Base-by-base conservation (phyloP, 805 yeast species). In the Kazachstania kunashirensis region DNA sequence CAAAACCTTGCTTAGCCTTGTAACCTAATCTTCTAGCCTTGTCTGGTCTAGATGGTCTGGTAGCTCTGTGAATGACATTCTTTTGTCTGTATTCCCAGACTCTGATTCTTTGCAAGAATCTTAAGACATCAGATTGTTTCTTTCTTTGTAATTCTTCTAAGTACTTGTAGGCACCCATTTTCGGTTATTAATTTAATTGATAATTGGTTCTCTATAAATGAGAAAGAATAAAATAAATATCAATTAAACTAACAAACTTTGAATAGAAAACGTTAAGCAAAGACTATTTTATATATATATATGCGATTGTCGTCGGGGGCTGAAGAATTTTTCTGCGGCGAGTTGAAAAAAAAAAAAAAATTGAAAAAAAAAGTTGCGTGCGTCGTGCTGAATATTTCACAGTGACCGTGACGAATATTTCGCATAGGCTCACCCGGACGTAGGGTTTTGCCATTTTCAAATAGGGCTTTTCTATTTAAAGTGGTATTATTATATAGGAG, bases 81-180 rank as follows among this genome's bases (percentile, higher is more conserved):
- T 81, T 80, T 77, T 92, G 98, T 78, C 98, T 88, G 95, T 86
- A 92, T 75, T 92, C 98, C 98, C 98, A 92, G 77, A 96, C 92
- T 84, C 98, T 85, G 79, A 92, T 95, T 73, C 98, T 83, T 75
- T 83, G 84, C 66, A 92, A 77, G 85, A 92, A 92, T 75, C 98
- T 84, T 76, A 84, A 75, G 63, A 92, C 96, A 74, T 92, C 98
- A 66, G 96, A 86, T 79, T 92, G 98, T 82, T 92, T 92, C 94
- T 92, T 92, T 80, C 96, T 88, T 72, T 86, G 92, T 71, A 92
- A 79, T 76, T 92, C 98, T 76, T 89, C 96, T 70, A 92, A 80
- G 73, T 92, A 92, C 71, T 92, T 92, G 94, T 92, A 92, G 78
- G 97, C 98, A 79, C 98, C 97, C 98, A 89, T 83, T 70, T 59